Conservation (phyloP, 2,329 filamentous ascomycete species). For the Aspergillus uvarum region DNA sequence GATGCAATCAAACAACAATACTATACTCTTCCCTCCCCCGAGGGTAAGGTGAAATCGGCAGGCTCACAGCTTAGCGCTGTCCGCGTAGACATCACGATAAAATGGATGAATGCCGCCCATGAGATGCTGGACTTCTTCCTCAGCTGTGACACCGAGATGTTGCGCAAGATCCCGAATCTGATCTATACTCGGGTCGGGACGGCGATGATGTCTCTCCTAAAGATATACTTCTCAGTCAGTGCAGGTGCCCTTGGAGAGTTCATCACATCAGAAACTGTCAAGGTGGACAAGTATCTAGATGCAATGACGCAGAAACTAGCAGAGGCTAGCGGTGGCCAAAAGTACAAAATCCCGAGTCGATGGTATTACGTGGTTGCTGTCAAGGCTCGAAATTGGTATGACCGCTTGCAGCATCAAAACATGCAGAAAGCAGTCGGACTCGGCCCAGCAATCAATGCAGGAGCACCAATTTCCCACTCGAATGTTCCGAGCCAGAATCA, state of each 20-base stretch:
- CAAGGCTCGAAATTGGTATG: slow-evolving; percentile 35
- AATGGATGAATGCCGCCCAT: slow-evolving; percentile 40
- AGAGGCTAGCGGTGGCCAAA: slow-evolving; percentile 34
- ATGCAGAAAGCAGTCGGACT: slow-evolving; percentile 15
- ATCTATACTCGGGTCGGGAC: slow-evolving; percentile 34
- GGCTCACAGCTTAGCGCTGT: slow-evolving; percentile 30
- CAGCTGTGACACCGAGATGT: slow-evolving; percentile 32
- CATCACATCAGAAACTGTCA: slow-evolving; percentile 30
- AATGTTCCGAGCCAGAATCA: slow-evolving; percentile 3
- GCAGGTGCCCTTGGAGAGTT: slow-evolving; percentile 33
- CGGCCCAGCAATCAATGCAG: slow-evolving; percentile 6
- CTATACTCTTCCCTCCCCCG: slow-evolving; percentile 33
- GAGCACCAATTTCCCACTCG: slow-evolving; percentile 2
- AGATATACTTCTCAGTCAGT: slow-evolving; percentile 36
- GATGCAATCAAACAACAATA: slow-evolving; percentile 35
- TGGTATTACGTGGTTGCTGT: slow-evolving; percentile 35
- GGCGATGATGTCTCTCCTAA: slow-evolving; percentile 35
- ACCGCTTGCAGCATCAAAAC: slow-evolving; percentile 29
- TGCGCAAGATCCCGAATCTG: slow-evolving; percentile 36
- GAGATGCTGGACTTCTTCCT: slow-evolving; percentile 34
- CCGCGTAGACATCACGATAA: slow-evolving; percentile 38
- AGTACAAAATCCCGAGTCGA: slow-evolving; percentile 35
- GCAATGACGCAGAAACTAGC: slow-evolving; percentile 30
- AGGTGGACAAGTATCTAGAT: slow-evolving; percentile 34
- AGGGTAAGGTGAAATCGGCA: slow-evolving; percentile 11